Conservation (phyloP, 2,329 filamentous ascomycete genomes). For the Trichoderma cornu-damae region DNA sequence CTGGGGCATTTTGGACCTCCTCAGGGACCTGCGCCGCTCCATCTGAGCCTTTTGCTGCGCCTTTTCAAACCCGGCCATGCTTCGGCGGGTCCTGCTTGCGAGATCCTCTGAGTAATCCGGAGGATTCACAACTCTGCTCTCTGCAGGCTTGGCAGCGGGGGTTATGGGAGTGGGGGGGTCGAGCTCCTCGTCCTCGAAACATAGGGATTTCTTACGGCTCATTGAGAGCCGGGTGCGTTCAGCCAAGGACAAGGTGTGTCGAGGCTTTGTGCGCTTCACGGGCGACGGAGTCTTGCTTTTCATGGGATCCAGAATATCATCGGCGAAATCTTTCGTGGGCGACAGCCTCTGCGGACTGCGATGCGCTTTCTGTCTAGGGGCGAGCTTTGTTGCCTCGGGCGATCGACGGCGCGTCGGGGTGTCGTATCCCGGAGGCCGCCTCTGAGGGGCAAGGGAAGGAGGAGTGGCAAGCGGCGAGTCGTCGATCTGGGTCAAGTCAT, state of each 20-base stretch:
- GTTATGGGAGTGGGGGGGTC: conserved; percentile 23
- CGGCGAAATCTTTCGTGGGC: conserved; percentile 43
- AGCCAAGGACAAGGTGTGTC: conserved; percentile 59
- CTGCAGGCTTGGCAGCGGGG: conserved; percentile 22
- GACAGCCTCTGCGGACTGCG: conserved; percentile 25
- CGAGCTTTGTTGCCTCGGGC: not conserved
- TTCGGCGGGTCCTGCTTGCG: conserved; percentile 52
- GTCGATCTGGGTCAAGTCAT: conserved; percentile 18
- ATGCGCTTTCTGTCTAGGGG: not conserved
- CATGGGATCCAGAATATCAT: conserved; percentile 53
- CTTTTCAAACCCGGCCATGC: conserved; percentile 59
- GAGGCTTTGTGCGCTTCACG: conserved; percentile 42
- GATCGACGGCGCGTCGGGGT: not conserved
- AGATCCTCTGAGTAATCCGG: conserved; percentile 44
- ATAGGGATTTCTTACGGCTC: conserved; percentile 50
- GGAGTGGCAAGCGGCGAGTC: conserved; percentile 12
- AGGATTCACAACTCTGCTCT: conserved; percentile 18
- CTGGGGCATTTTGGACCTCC: conserved; percentile 38
- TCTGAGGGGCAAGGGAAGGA: not conserved
- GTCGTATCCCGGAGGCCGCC: not conserved
- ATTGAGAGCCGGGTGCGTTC: conserved; percentile 81
- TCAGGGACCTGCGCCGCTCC: conserved; percentile 49
- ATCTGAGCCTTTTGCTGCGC: conserved; percentile 56
- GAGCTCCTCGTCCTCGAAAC: conserved; percentile 30
- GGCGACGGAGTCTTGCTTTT: conserved; percentile 54